phyloP scores from a whole-genome alignment of 2,329 filamentous ascomycete genomes.

The Fusarium transvaalense region DNA sequence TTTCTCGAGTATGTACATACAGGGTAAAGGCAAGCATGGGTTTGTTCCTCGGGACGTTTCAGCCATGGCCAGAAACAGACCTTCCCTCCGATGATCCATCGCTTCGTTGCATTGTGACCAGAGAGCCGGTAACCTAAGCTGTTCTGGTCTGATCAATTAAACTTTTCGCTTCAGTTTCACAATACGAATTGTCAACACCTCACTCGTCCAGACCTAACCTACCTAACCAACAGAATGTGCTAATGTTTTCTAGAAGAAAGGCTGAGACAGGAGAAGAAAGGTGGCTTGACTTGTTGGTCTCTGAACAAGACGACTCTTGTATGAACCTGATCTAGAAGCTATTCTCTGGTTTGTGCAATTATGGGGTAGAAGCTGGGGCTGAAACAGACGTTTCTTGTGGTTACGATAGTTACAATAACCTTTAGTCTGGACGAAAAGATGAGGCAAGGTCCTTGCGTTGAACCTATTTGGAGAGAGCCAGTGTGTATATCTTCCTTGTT shows the following conservation, averaged over 20 bases:
- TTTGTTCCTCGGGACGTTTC: slow-evolving; percentile 32
- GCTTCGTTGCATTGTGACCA: slow-evolving; percentile 39
- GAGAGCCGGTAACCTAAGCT: slow-evolving; percentile 41
- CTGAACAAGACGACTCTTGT: neutral
- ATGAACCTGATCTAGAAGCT: neutral
- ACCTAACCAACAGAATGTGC: neutral
- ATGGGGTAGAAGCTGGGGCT: neutral
- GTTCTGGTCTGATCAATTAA: slow-evolving; percentile 29
- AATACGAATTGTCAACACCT: slow-evolving; percentile 27
- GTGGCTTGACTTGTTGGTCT: neutral
- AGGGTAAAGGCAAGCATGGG: slow-evolving; percentile 1
- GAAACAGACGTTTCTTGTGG: slow-evolving; percentile 16
- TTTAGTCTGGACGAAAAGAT: slow-evolving; percentile 26
- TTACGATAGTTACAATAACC: neutral
- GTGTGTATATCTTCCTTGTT: neutral
- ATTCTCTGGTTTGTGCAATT: neutral
- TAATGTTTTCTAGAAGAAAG: slow-evolving; percentile 12
- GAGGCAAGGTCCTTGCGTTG: neutral
- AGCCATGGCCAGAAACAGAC: slow-evolving; percentile 43
- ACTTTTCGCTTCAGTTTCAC: slow-evolving; percentile 39
- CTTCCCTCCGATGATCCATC: slow-evolving; percentile 31
- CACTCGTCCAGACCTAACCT: too few relatives aligned
- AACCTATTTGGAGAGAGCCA: neutral
- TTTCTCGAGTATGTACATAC: neutral
- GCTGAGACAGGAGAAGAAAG: neutral